Conservation (phyloP, 768 basidiomycete species). For the Tremella fuciformis region DNA sequence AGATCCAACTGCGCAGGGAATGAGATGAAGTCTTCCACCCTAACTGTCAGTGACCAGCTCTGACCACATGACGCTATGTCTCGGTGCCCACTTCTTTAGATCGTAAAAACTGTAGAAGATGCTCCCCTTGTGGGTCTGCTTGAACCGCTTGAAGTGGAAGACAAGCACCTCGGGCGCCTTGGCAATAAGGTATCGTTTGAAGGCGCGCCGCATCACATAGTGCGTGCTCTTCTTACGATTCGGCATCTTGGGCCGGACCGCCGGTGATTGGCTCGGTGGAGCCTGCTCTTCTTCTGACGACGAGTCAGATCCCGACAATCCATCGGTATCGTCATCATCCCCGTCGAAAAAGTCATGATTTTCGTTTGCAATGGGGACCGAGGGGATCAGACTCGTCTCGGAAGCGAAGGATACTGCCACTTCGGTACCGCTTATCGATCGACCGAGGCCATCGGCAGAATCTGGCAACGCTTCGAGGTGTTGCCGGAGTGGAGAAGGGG, state of each 20-base stretch:
- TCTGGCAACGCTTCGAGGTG: constrained; percentile 14
- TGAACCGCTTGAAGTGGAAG: constrained; percentile 91
- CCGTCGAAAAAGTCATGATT: background rate
- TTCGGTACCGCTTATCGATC: background rate
- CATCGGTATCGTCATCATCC: constrained; percentile 19
- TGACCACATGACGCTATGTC: background rate
- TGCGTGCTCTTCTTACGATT: constrained; percentile 56
- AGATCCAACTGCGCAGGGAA: constrained; percentile 87
- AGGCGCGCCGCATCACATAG: constrained; percentile 74
- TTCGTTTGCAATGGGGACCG: constrained; percentile 1
- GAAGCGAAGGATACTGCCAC: constrained; percentile 6
- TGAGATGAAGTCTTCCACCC: constrained; percentile 80
- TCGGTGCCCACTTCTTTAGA: constrained; percentile 48
- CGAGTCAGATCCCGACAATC: constrained; percentile 37
- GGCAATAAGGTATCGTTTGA: constrained; percentile 91
- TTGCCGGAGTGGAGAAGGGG: constrained; percentile 37
- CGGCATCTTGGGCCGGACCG: constrained; percentile 28
- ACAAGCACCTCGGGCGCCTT: constrained; percentile 75
- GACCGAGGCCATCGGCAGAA: background rate
- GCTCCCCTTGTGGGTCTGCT: constrained; percentile 65
- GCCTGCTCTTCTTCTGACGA: constrained; percentile 31
- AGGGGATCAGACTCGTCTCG: constrained; percentile 1
- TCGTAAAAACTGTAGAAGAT: constrained; percentile 49
- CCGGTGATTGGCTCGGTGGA: constrained; percentile 5
- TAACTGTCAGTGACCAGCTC: constrained; percentile 54